phyloP scores from a whole-genome alignment of 2,329 filamentous ascomycete genomes.

The Chaetomium globosum region DNA sequence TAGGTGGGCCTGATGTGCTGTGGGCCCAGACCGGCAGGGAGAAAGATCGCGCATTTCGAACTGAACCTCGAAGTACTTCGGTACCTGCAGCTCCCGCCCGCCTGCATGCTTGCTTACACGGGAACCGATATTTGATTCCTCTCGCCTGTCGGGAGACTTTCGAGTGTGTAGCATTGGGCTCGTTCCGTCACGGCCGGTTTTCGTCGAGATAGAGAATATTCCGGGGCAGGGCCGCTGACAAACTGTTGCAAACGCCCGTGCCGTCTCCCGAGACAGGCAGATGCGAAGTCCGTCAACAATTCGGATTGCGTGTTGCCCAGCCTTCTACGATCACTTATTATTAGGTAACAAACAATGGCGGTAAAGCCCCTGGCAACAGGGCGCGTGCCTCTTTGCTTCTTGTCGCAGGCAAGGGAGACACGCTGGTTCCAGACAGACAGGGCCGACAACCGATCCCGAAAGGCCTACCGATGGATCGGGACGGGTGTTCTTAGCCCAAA shows the following conservation, averaged over 20 bases:
- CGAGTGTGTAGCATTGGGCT: conserved; percentile 3
- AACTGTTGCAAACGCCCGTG: conserved; percentile 10
- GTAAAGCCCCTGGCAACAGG: conserved; percentile 17
- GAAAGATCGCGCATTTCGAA: neutral
- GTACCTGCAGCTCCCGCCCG: conserved; percentile 5
- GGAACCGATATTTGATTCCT: conserved; percentile 1
- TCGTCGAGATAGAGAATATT: conserved; percentile 19
- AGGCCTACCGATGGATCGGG: conserved; percentile 30
- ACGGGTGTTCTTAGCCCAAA: conserved; percentile 29
- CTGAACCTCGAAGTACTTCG: neutral
- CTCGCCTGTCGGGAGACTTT: neutral
- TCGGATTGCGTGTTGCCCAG: conserved; percentile 1
- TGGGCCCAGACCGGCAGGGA: conserved; percentile 9
- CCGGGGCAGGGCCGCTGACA: conserved; percentile 3
- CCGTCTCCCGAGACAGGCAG: conserved; percentile 22
- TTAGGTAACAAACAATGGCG: conserved; percentile 27
- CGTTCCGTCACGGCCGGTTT: conserved; percentile 3
- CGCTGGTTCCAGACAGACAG: conserved; percentile 9
- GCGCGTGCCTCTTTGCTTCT: conserved; percentile 18
- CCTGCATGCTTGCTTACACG: neutral
- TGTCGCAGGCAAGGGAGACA: conserved; percentile 16
- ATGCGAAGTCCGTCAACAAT: conserved; percentile 2
- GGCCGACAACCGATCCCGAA: conserved; percentile 26
- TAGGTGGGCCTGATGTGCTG: neutral
- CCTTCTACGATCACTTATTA: neutral